phyloP scores from a whole-genome alignment of 352 stramenopile species.

The Pythium phragmiticola region DNA sequence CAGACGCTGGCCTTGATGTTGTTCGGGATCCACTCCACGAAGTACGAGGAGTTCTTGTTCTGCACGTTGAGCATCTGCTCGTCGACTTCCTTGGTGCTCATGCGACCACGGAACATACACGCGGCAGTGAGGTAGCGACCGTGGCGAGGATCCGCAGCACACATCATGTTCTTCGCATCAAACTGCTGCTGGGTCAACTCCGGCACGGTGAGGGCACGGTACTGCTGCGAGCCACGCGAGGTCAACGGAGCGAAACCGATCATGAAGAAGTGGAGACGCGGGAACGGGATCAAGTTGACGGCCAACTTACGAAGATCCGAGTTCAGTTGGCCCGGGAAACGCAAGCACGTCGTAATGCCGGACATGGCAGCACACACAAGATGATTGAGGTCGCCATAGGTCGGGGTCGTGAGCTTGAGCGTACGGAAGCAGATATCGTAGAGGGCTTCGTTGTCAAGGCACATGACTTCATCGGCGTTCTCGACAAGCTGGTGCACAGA shows the following conservation, averaged over 20 bases:
- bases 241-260: slow-evolving; percentile 99
- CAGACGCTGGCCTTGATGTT: slow-evolving; percentile 99
- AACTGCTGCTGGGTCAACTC: slow-evolving; percentile 99
- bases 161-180: slow-evolving; percentile 99
- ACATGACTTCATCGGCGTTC: slow-evolving; percentile 99
- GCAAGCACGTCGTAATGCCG: slow-evolving; percentile 98
- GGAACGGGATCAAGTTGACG: slow-evolving; percentile 99
- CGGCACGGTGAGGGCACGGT: slow-evolving; percentile 96
- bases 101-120: slow-evolving; percentile 99
- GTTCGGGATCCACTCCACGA: slow-evolving; percentile 99
- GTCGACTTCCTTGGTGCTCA: slow-evolving; percentile 99
- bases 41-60: slow-evolving; percentile 99
- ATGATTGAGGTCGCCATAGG: slow-evolving; percentile 99
- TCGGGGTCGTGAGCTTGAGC: slow-evolving; percentile 98
- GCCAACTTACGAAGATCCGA: slow-evolving; percentile 98
- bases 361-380: slow-evolving; percentile 98
- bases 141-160: slow-evolving; percentile 97
- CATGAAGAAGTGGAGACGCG: slow-evolving; percentile 99
- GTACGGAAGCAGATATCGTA: slow-evolving; percentile 99
- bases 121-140: slow-evolving; percentile 98
- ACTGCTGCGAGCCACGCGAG: slow-evolving; percentile 95
- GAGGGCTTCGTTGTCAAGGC: slow-evolving; percentile 99
- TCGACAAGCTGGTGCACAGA: slow-evolving; percentile 99
- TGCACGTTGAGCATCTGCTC: slow-evolving; percentile 99
- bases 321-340: slow-evolving; percentile 99